These are phyloP conservation scores for Lasiosphaeriaceae sp. DNA, from an alignment of 495 filamentous ascomycete genomes.

Conservation along the genomic window DNA sequence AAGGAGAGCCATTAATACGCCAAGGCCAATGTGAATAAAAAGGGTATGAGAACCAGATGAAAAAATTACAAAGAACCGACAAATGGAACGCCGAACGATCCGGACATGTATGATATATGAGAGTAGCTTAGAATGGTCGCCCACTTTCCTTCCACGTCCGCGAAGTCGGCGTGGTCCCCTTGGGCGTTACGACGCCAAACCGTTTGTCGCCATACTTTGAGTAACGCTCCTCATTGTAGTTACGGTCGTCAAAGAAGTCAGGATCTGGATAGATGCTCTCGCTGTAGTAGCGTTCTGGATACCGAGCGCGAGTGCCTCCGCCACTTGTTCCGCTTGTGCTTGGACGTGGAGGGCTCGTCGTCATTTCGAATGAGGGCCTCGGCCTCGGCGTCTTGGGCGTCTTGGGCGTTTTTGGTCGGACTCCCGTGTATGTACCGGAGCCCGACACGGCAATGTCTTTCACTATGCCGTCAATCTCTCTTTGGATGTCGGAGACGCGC, in stretches of 20 bases:
- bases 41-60: no score
- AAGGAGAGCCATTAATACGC: not conserved
- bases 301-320: not conserved
- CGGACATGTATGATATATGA: no score
- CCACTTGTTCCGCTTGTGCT: constrained; percentile 12
- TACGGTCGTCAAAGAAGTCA: constrained; percentile 12
- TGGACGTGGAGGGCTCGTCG: constrained; percentile 3
- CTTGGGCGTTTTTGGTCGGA: not conserved
- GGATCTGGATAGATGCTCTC: constrained; percentile 28
- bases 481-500: constrained; percentile 36
- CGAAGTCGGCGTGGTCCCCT: constrained; percentile 16
- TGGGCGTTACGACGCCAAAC: constrained; percentile 23
- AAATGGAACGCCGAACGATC: no score
- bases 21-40: no score
- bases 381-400: not conserved
- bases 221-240: constrained; percentile 21
- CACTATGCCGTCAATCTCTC: constrained; percentile 31
- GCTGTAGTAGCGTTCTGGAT: constrained; percentile 26
- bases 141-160: constrained; percentile 13
- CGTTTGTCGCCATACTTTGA: constrained; percentile 20
- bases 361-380: constrained; percentile 14
- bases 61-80: no score
- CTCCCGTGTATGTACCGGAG: constrained; percentile 18
- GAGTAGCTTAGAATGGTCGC: constrained; percentile 13
- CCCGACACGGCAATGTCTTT: constrained; percentile 24